A percentile compares a stretch with the other conserved stretches of the same genome.
Evolutionary conservation across 2,329 filamentous ascomycete genomes (phyloP).

Genomic region (Neofusicoccum parvum): DNA sequence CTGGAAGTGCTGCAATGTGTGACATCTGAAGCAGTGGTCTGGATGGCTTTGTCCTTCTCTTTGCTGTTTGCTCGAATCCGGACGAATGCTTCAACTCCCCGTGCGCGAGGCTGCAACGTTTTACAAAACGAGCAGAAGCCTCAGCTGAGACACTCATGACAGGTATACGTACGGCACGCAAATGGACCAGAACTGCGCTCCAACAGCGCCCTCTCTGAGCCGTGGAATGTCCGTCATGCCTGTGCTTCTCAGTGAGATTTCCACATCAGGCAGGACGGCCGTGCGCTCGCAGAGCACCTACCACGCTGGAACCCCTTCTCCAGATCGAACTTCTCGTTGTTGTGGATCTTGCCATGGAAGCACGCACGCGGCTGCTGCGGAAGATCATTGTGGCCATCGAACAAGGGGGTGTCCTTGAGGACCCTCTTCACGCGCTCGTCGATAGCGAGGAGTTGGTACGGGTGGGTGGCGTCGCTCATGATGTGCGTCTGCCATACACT

Average conservation of each 20-base stretch:
- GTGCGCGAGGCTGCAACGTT: neutral
- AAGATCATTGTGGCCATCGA: conserved; percentile 42
- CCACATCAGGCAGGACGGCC: neutral
- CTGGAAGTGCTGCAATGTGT: no score
- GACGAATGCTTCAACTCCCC: neutral
- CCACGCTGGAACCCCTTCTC: conserved; percentile 36
- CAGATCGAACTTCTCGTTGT: conserved; percentile 38
- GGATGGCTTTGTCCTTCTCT: no score
- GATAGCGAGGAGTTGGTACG: conserved; percentile 28
- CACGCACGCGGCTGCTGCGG: conserved; percentile 25
- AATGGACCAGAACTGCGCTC: neutral
- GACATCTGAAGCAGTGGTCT: no score
- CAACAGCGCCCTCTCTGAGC: neutral
- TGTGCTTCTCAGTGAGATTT: neutral
- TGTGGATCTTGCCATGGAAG: conserved; percentile 36
- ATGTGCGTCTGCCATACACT: neutral
- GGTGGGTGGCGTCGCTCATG: conserved; percentile 15
- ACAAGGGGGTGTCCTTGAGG: conserved; percentile 32
- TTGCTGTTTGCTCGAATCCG: no score
- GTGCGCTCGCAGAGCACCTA: conserved; percentile 23
- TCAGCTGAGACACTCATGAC: no score
- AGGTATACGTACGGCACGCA: neutral
- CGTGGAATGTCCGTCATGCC: neutral
- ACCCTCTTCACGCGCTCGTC: conserved; percentile 36
- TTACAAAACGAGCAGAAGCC: no score